Conservation (phyloP, 2,329 filamentous ascomycete genomes). For the Zalaria obscura region DNA sequence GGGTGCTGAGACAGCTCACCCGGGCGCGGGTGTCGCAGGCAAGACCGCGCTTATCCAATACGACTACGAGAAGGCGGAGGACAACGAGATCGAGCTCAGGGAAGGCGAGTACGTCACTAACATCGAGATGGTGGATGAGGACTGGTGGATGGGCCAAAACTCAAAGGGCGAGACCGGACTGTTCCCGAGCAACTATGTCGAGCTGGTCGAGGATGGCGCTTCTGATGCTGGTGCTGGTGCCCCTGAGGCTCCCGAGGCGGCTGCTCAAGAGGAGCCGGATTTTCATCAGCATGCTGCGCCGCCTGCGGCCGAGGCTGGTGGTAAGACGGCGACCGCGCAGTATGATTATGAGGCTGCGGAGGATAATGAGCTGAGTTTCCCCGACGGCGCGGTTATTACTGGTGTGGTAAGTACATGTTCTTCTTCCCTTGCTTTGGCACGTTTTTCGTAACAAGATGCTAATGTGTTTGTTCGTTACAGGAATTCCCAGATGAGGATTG, state of each 20-base stretch:
- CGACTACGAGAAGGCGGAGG: conserved; percentile 95
- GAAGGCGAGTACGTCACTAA: conserved; percentile 82
- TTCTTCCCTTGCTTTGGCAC: neutral
- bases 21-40: conserved; percentile 33
- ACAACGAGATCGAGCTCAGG: conserved; percentile 83
- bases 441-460: conserved; percentile 10
- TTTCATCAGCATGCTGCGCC: conserved; percentile 13
- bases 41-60: conserved; percentile 72
- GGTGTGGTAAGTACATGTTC: conserved; percentile 47
- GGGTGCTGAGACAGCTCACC: conserved; percentile 22
- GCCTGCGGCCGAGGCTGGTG: conserved; percentile 28
- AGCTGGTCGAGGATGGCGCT: conserved; percentile 55
- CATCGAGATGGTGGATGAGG: conserved; percentile 94
- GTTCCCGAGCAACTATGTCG: conserved; percentile 96
- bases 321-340: conserved; percentile 56
- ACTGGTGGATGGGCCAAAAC: conserved; percentile 98
- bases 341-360: conserved; percentile 97
- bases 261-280: conserved; percentile 8
- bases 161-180: conserved; percentile 68
- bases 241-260: conserved; percentile 22
- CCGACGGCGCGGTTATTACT: conserved; percentile 71
- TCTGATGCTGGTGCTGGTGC: conserved; percentile 19
- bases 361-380: conserved; percentile 77
- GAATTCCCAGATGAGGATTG: conserved; percentile 98
- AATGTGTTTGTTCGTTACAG: conserved; percentile 30